phyloP scores from a whole-genome alignment of 106 monocot genomes.

The Alisma plantagoaquatica region DNA sequence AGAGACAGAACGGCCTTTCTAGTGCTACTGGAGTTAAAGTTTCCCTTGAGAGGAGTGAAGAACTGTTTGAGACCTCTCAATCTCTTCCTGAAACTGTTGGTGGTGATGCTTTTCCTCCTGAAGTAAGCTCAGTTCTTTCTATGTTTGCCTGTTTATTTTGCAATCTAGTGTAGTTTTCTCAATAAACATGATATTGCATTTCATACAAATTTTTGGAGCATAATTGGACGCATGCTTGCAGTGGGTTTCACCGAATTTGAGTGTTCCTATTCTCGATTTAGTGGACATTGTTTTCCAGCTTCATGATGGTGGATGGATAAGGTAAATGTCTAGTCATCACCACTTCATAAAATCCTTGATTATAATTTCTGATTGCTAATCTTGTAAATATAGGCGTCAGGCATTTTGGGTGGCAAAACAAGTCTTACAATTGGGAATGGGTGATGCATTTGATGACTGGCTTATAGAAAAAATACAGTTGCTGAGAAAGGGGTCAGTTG shows the following conservation, averaged over 20 bases:
- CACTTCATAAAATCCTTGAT: too few relatives aligned
- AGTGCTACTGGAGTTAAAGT: constrained; percentile 15
- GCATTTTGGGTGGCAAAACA: constrained; percentile 98
- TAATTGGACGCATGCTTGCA: too few relatives aligned
- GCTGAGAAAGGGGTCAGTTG: constrained; percentile 57
- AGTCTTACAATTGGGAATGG: constrained; percentile 93
- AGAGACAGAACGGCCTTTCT: constrained; percentile 21
- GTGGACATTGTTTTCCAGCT: constrained; percentile 93
- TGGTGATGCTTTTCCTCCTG: constrained; percentile 36
- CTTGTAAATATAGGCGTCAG: constrained; percentile 47
- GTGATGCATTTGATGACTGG: constrained; percentile 99
- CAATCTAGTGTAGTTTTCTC: too few relatives aligned
- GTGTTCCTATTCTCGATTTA: constrained; percentile 71
- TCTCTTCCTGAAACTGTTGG: constrained; percentile 24
- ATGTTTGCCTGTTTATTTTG: too few relatives aligned
- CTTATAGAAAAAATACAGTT: constrained; percentile 93
- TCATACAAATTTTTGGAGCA: too few relatives aligned
- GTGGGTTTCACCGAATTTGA: constrained; percentile 80
- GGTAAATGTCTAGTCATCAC: too few relatives aligned
- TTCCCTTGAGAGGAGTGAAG: constrained; percentile 5
- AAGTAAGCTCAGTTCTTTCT: constrained; percentile 53
- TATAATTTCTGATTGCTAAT: too few relatives aligned
- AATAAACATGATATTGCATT: too few relatives aligned
- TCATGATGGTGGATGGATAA: constrained; percentile 97
- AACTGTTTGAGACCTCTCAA: constrained; percentile 17